phyloP scores from a whole-genome alignment of 1,139 yeast genomes.

The Suhomyces terraborum region DNA sequence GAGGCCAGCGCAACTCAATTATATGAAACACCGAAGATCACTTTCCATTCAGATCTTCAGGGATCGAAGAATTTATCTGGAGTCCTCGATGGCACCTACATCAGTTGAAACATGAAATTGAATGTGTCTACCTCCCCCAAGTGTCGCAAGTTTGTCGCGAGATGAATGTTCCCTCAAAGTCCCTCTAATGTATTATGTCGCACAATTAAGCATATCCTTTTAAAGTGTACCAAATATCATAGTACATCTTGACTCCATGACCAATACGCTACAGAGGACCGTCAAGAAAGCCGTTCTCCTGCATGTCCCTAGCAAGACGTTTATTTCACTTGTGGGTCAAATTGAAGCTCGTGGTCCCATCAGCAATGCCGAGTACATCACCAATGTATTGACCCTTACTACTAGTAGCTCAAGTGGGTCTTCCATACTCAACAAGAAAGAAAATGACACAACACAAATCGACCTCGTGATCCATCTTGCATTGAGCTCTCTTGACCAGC shows the following conservation, averaged over 20 bases:
- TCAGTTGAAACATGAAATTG: no score
- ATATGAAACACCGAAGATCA: no score
- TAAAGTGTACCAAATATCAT: not conserved
- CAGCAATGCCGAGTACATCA: conserved; percentile 18
- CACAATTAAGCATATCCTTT: not conserved
- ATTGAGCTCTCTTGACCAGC: conserved; percentile 16
- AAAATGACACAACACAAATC: conserved; percentile 12
- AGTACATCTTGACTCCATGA: no score
- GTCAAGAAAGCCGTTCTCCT: conserved; percentile 19
- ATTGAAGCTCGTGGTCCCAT: conserved; percentile 19
- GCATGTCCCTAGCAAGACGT: conserved; percentile 17
- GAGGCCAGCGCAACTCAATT: no score
- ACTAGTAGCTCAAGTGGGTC: conserved; percentile 14
- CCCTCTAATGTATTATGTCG: no score
- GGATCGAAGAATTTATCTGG: no score
- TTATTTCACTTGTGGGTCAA: conserved; percentile 21
- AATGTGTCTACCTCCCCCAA: no score
- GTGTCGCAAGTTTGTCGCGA: no score
- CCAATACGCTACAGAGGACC: conserved; percentile 18
- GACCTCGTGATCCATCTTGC: conserved; percentile 17
- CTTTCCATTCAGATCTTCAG: no score
- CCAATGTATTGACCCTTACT: conserved; percentile 17
- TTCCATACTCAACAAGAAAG: conserved; percentile 13
- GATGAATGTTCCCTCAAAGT: no score
- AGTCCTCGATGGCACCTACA: no score